A percentile compares a stretch with the other conserved stretches of the same genome.
Conservation (phyloP, 192 early-diverging fungal genomes). For the Dimargaris verticillata region DNA sequence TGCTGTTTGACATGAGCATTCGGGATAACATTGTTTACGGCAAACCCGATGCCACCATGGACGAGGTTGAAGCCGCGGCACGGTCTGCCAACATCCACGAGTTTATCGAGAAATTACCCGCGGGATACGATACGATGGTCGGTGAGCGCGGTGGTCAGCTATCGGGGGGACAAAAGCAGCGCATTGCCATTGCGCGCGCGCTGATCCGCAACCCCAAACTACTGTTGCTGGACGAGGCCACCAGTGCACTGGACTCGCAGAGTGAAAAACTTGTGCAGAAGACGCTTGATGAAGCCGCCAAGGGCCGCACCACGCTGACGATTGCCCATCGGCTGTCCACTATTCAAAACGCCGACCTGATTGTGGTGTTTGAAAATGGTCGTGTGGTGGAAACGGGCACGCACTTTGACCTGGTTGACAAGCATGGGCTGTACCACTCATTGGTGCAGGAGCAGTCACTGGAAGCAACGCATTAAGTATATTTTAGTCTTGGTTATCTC, state of each 20-base stretch:
- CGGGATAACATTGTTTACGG: slow-evolving; percentile 70
- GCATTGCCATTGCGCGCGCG: slow-evolving; percentile 89
- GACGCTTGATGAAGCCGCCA: slow-evolving; percentile 57
- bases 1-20: slow-evolving; percentile 67
- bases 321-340: slow-evolving; percentile 87
- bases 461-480: slow-evolving; percentile 27
- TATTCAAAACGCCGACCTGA: slow-evolving; percentile 69
- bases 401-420: slow-evolving; percentile 41
- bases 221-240: slow-evolving; percentile 80
- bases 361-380: slow-evolving; percentile 66
- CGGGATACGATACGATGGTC: slow-evolving; percentile 73
- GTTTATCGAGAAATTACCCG: slow-evolving; percentile 55
- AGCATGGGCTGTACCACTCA: slow-evolving; percentile 34
- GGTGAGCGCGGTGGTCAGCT: slow-evolving; percentile 70
- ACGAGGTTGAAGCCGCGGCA: slow-evolving; percentile 42
- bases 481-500: too few species aligned
- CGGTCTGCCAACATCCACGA: slow-evolving; percentile 55
- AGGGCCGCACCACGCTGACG: slow-evolving; percentile 72
- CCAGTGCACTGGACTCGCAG: slow-evolving; percentile 67
- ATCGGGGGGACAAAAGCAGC: slow-evolving; percentile 90
- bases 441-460: slow-evolving; percentile 58
- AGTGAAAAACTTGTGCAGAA: slow-evolving; percentile 66
- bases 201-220: slow-evolving; percentile 76
- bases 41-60: slow-evolving; percentile 51
- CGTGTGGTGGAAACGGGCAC: slow-evolving; percentile 55